Evolutionary conservation across 116 monocot genomes (phyloP).

Genomic region (Dioscorea cayenensis): DNA sequence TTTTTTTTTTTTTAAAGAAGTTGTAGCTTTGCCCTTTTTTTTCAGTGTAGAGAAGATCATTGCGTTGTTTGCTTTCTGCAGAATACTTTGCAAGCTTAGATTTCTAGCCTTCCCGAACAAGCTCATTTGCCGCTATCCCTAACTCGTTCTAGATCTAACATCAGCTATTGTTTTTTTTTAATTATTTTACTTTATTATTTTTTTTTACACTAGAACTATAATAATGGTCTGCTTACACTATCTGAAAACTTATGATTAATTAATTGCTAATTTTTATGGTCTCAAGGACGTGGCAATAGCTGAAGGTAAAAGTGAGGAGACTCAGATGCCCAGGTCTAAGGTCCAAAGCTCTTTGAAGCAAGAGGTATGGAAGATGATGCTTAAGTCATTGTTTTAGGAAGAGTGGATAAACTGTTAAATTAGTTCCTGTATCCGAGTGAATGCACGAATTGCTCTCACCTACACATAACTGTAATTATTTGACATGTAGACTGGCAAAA

Average conservation of each 20-base stretch:
- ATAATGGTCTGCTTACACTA: not conserved
- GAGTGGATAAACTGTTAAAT: too few relatives aligned
- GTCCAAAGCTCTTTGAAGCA: slow-evolving; percentile 33
- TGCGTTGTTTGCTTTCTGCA: too few relatives aligned
- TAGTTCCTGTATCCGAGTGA: not conserved
- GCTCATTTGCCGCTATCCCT: too few relatives aligned
- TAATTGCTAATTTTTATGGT: not conserved
- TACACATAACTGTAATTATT: not conserved
- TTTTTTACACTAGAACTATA: too few relatives aligned
- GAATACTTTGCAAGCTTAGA: too few relatives aligned
- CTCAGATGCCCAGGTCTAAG: not conserved
- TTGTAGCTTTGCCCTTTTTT: too few relatives aligned
- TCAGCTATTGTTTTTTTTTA: too few relatives aligned
- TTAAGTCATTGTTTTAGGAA: too few relatives aligned
- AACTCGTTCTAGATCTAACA: too few relatives aligned
- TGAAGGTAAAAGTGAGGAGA: slow-evolving; percentile 5
- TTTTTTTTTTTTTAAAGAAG: too few relatives aligned
- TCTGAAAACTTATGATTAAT: not conserved
- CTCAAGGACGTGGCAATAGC: slow-evolving; percentile 12
- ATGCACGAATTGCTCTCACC: not conserved
- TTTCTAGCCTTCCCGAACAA: too few relatives aligned
- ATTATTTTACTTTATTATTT: too few relatives aligned
- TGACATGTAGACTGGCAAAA: not conserved
- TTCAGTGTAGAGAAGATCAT: not conserved
- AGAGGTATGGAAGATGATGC: slow-evolving; percentile 32